Evolutionary conservation across 2,329 filamentous ascomycete species (phyloP).

Genomic region (Remersonia thermophila): DNA sequence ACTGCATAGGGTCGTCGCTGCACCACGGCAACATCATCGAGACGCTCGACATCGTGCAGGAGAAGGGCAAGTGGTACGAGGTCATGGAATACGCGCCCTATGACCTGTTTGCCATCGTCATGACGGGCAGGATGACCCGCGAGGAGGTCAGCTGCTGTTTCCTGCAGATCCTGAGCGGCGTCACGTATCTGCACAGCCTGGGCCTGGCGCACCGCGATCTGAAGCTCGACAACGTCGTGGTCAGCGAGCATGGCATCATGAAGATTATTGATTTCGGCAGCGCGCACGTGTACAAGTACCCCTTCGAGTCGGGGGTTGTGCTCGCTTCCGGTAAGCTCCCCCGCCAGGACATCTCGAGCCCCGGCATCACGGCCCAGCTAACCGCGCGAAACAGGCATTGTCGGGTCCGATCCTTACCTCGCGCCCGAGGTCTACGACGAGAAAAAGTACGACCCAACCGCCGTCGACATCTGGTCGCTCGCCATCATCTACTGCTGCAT

Average conservation of each 20-base stretch:
- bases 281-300: slow-evolving; percentile 92
- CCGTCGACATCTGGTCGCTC: slow-evolving; percentile 93
- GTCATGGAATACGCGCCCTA: slow-evolving; percentile 98
- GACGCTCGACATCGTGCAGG: slow-evolving; percentile 89
- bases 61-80: slow-evolving; percentile 90
- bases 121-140: slow-evolving; percentile 94
- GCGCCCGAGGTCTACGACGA: slow-evolving; percentile 94
- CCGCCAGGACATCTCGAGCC: no score
- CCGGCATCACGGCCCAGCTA: no score
- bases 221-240: slow-evolving; percentile 95
- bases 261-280: slow-evolving; percentile 99
- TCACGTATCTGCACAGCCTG: slow-evolving; percentile 90
- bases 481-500: slow-evolving; percentile 99
- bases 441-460: slow-evolving; percentile 83
- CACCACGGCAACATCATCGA: slow-evolving; percentile 98
- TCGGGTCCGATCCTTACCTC: slow-evolving; percentile 86
- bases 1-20: slow-evolving; percentile 91
- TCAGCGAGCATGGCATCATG: slow-evolving; percentile 94
- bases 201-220: slow-evolving; percentile 88
- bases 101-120: slow-evolving; percentile 94
- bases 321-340: slow-evolving; percentile 60
- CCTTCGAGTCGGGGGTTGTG: slow-evolving; percentile 83
- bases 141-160: slow-evolving; percentile 87
- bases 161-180: slow-evolving; percentile 85
- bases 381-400: slow-evolving; percentile 38